Conservation (phyloP, 345 rosid species). For the Salix caprea region DNA sequence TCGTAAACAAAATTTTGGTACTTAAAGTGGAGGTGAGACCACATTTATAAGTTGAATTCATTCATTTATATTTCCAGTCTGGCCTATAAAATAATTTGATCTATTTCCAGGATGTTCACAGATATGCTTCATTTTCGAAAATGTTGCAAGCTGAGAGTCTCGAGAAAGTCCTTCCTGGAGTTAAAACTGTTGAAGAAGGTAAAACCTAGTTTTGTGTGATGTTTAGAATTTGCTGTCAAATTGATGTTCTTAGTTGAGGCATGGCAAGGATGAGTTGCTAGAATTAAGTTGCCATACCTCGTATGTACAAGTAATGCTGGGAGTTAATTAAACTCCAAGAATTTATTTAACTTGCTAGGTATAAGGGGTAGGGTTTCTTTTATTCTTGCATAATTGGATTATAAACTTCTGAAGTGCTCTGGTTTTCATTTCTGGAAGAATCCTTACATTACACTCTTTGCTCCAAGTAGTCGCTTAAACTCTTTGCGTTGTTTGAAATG, state of each 20-base stretch:
- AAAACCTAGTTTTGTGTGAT: background rate
- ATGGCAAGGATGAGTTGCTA: background rate
- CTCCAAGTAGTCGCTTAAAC: background rate
- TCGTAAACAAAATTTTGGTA: conserved; percentile 59
- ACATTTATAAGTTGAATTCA: background rate
- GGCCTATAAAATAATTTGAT: conserved; percentile 6
- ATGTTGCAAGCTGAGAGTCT: conserved; percentile 63
- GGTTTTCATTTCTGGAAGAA: background rate
- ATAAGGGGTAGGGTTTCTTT: background rate
- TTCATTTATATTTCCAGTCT: conserved; percentile 8
- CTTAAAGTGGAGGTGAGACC: conserved; percentile 67
- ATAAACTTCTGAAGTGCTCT: background rate
- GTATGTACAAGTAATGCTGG: background rate
- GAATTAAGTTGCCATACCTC: background rate
- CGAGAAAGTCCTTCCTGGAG: conserved; percentile 60
- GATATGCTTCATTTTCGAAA: conserved; percentile 54
- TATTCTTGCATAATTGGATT: background rate
- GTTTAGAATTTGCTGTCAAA: background rate
- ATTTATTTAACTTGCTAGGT: background rate
- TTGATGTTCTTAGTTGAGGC: background rate
- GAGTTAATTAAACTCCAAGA: background rate
- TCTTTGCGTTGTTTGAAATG: background rate
- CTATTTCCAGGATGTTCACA: conserved; percentile 41
- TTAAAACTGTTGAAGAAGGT: conserved; percentile 67
- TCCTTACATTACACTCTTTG: background rate